These are phyloP conservation scores for Hypoxylon fragiforme DNA, from an alignment of 495 filamentous ascomycete species.

Conservation along the genomic window DNA sequence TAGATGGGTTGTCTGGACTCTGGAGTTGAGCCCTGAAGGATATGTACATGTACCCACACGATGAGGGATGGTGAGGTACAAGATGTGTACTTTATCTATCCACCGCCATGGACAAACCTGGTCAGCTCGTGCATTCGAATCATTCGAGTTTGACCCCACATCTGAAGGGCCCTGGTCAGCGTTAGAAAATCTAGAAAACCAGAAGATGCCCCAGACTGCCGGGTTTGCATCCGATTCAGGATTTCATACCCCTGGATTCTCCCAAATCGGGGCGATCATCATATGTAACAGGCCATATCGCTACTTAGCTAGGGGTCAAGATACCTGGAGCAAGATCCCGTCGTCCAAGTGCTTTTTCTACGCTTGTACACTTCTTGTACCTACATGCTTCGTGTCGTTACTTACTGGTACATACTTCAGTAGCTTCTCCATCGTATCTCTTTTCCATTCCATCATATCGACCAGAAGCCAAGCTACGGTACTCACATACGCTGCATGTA, in stretches of 20 bases:
- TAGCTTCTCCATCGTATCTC: not conserved
- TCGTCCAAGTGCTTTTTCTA: not conserved
- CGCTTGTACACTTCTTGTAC: too few relatives aligned
- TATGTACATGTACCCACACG: not conserved
- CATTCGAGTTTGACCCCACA: conserved; percentile 33
- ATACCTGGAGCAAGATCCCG: conserved; percentile 34
- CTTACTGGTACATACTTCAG: too few relatives aligned
- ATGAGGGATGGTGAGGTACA: conserved; percentile 13
- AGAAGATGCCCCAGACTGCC: conserved; percentile 36
- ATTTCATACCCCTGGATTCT: conserved; percentile 29
- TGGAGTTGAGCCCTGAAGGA: too few relatives aligned
- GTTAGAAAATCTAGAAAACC: conserved; percentile 31
- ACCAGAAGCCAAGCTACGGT: not conserved
- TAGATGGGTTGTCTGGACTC: too few relatives aligned
- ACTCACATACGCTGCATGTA: too few relatives aligned
- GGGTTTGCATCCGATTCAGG: conserved; percentile 43
- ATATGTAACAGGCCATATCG: conserved; percentile 24
- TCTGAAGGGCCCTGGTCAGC: conserved; percentile 13
- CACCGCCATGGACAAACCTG: conserved; percentile 16
- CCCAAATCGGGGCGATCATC: conserved; percentile 35
- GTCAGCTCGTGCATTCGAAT: conserved; percentile 20
- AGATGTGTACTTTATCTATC: conserved; percentile 8
- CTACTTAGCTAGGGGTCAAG: conserved; percentile 27
- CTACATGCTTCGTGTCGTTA: too few relatives aligned
- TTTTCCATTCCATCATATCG: not conserved